Conservation (phyloP, 257 asterid species). For the Rubia yunnanensis region DNA sequence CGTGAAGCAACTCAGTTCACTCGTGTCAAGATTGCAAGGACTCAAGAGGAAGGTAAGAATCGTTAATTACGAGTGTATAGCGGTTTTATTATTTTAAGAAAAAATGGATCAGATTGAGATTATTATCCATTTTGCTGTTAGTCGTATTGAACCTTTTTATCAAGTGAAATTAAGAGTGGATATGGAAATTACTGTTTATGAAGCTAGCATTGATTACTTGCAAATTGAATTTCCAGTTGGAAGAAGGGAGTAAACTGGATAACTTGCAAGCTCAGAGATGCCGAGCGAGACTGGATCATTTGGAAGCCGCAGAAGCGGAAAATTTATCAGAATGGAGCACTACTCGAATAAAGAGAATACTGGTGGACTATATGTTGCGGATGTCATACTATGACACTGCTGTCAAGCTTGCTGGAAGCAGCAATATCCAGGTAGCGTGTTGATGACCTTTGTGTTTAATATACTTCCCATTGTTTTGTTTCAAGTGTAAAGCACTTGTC, state of each 20-base stretch:
- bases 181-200: not conserved
- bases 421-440: conserved; percentile 63
- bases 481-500: not conserved
- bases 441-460: not conserved
- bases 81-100: not conserved
- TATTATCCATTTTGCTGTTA: not conserved
- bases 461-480: not conserved
- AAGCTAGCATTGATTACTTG: not conserved
- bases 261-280: conserved; percentile 90
- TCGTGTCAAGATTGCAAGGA: conserved; percentile 80
- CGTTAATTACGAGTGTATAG: not conserved
- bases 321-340: conserved; percentile 57
- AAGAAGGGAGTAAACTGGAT: conserved; percentile 78
- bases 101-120: not conserved
- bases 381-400: conserved; percentile 96
- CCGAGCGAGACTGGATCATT: conserved; percentile 71
- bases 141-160: not conserved
- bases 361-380: conserved; percentile 91
- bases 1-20: conserved; percentile 58
- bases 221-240: conserved; percentile 51
- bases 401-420: conserved; percentile 69
- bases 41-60: conserved; percentile 75
- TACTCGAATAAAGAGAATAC: conserved; percentile 73
- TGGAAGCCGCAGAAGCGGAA: conserved; percentile 75
- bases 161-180: not conserved